Base-by-base conservation (phyloP, 495 filamentous ascomycete species). In the Podospora sp. region DNA sequence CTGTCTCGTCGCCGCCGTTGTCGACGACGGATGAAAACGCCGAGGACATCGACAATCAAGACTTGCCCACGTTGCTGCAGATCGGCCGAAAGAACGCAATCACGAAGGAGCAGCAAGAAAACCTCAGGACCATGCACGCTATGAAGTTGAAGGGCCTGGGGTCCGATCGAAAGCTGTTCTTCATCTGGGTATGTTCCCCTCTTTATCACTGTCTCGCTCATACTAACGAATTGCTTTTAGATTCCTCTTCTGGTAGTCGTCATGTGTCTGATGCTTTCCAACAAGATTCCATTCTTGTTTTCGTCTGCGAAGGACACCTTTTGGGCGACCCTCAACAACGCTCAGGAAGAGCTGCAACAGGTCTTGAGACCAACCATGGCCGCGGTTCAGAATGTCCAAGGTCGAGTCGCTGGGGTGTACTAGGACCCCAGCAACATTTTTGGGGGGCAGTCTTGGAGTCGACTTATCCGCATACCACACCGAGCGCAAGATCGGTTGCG, bases 121-220 rank as follows among this genome's bases (percentile, higher is more conserved):
- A 90, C 68, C 82, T 93, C 36, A 78, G 88, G 59, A 83, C 87
- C 56, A 90, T 89, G 57, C 90, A 93, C 75, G 89, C 89, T 35
- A 83, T 85, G 67, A 91, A 89, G 71, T 86, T 93, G 75, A 93
- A 93, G 83, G 85, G 84, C 67, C 79, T 93, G 49, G 86, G 85
- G 51, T 88, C 85, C 68, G 92, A 96, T 74, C 84, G 89, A 70
- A 93, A 92, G 75, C 81, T 96, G 51, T 94, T 90, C 79, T 90
- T 93, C 75, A 82, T 96, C 73, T 96, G 92, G 92, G 92, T 93
- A 86, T 72, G 78, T 74, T 3, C 11, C 18, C 27, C 60, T 60
- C 68, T 7, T 53, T 60, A 40, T 67, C 9, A 9, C 40, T n/a
- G 2, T 26, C 29, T n/a, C 8, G 0, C 21, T 21, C 6, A 14